These are phyloP conservation scores for Proliferodiscus dingleyae DNA, from an alignment of 2,329 filamentous ascomycete species.

Conservation along the genomic window DNA sequence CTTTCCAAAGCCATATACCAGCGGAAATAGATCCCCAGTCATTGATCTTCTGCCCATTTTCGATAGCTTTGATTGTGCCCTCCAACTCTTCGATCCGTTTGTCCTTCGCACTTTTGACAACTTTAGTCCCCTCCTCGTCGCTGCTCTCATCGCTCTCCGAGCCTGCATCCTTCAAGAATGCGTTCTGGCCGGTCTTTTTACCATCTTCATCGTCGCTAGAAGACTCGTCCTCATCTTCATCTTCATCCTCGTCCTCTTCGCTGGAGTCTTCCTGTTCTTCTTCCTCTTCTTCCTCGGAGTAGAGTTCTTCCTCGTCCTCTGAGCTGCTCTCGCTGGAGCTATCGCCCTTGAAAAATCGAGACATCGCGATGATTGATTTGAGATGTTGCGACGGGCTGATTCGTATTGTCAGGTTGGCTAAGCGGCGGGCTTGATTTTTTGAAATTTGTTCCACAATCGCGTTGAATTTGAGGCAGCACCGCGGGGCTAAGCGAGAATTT, in stretches of 20 bases:
- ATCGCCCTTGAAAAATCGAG: slow-evolving; percentile 96
- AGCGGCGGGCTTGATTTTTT: slow-evolving; percentile 11
- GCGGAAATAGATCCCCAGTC: slow-evolving; percentile 92
- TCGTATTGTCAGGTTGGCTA: slow-evolving; percentile 8
- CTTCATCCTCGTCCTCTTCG: slow-evolving; percentile 42
- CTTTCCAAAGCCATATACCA: slow-evolving; percentile 51
- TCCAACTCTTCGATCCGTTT: slow-evolving; percentile 95
- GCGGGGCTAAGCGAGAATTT: slow-evolving; percentile 18
- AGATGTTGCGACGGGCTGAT: slow-evolving; percentile 7
- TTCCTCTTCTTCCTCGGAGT: slow-evolving; percentile 69
- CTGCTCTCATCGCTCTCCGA: slow-evolving; percentile 77
- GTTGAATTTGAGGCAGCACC: slow-evolving; percentile 3
- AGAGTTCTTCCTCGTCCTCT: slow-evolving; percentile 89
- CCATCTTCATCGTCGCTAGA: slow-evolving; percentile 61
- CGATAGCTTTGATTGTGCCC: slow-evolving; percentile 80
- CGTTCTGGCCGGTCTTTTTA: slow-evolving; percentile 65
- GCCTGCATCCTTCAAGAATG: slow-evolving; percentile 72
- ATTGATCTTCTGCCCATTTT: slow-evolving; percentile 95
- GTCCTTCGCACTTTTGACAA: slow-evolving; percentile 97
- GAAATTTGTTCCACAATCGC: slow-evolving; percentile 3
- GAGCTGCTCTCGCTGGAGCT: slow-evolving; percentile 95
- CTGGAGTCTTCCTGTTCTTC: slow-evolving; percentile 42
- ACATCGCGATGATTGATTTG: slow-evolving; percentile 56
- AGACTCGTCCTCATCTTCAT: slow-evolving; percentile 47
- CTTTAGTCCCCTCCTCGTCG: slow-evolving; percentile 77